These are phyloP conservation scores for Fomitopsis serialis DNA, from an alignment of 768 basidiomycete species.

Conservation along the genomic window DNA sequence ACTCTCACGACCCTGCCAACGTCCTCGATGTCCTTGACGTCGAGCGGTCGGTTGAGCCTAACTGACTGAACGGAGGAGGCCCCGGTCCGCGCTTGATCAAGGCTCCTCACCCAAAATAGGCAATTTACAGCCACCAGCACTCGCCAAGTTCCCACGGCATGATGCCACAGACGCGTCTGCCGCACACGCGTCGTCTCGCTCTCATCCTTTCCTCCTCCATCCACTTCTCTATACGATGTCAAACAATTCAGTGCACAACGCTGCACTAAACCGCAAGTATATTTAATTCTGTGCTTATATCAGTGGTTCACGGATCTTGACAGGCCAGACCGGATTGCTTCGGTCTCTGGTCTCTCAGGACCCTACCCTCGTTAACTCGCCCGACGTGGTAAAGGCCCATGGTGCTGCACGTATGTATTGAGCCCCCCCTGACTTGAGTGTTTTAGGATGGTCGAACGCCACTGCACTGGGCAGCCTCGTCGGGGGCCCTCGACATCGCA, in stretches of 20 bases:
- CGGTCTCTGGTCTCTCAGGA: constrained; percentile 61
- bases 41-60: constrained; percentile 1
- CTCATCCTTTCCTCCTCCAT: background rate
- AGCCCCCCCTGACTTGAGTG: background rate
- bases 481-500: constrained; percentile 62
- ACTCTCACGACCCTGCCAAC: background rate
- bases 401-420: background rate
- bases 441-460: constrained; percentile 72
- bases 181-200: background rate
- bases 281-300: background rate
- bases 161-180: background rate
- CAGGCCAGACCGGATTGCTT: constrained; percentile 71
- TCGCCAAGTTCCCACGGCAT: constrained; percentile 1
- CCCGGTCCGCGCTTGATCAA: background rate
- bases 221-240: background rate
- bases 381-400: constrained; percentile 47
- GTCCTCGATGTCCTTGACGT: background rate
- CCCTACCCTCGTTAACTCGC: constrained; percentile 51
- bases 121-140: background rate
- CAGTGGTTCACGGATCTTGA: background rate
- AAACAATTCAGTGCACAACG: constrained; percentile 38
- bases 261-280: constrained; percentile 60
- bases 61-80: background rate
- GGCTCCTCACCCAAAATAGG: background rate
- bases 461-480: constrained; percentile 82